Evolutionary conservation across 2,329 filamentous ascomycete genomes (phyloP).

Genomic region (Cytospora chrysosperma): DNA sequence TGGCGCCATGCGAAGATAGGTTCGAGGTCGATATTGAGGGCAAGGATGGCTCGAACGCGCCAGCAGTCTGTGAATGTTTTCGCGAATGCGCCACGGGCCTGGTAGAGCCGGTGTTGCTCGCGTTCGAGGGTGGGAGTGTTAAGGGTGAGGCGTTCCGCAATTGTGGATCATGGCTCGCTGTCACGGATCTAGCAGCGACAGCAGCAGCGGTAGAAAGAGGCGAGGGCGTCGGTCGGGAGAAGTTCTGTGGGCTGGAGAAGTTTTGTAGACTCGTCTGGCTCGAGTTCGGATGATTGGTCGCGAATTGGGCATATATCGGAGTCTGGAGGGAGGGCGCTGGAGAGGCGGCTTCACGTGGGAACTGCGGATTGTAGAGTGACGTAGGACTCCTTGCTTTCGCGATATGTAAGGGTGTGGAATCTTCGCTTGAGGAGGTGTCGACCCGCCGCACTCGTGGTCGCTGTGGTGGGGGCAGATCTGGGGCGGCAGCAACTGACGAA

Average conservation of each 20-base stretch:
- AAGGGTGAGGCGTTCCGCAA: conserved; percentile 43
- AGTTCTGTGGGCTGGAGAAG: conserved; percentile 60
- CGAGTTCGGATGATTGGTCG: conserved; percentile 43
- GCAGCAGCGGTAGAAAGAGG: conserved; percentile 33
- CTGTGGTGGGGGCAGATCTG: conserved; percentile 25
- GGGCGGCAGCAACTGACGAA: conserved; percentile 30
- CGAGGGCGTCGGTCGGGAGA: conserved; percentile 52
- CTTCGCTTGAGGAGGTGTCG: conserved; percentile 48
- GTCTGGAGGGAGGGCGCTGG: conserved; percentile 34
- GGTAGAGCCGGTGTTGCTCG: conserved; percentile 32
- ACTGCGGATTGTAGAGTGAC: conserved; percentile 22
- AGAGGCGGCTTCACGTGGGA: conserved; percentile 28
- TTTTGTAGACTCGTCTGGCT: conserved; percentile 52
- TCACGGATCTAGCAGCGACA: conserved; percentile 25
- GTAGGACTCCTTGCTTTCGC: conserved; percentile 44
- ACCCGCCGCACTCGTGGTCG: conserved; percentile 43
- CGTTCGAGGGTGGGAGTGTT: conserved; percentile 39
- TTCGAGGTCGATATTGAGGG: conserved; percentile 61
- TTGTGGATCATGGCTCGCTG: conserved; percentile 26
- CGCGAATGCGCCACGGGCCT: conserved; percentile 48
- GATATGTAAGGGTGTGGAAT: conserved; percentile 33
- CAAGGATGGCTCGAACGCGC: conserved; percentile 72
- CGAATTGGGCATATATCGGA: conserved; percentile 50
- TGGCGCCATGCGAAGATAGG: conserved; percentile 46
- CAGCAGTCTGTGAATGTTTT: conserved; percentile 71